These are phyloP conservation scores for Talaromyces pinophilus DNA, from an alignment of 2,329 filamentous ascomycete genomes.

Conservation along the genomic window DNA sequence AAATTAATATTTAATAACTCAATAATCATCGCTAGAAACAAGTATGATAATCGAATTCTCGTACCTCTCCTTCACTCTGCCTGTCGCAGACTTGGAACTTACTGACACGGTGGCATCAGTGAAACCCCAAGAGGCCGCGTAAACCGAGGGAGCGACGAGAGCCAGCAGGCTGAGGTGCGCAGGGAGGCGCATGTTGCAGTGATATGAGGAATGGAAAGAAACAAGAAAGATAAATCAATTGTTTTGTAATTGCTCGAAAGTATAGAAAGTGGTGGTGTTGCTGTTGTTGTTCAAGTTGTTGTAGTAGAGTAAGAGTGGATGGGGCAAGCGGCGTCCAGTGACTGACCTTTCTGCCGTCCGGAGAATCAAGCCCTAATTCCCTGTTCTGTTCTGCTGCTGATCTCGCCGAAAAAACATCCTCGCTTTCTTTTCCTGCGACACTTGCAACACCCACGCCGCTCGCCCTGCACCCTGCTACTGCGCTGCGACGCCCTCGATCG, in stretches of 20 bases:
- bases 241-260: background rate
- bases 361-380: slow-evolving; percentile 44
- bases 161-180: slow-evolving; percentile 42
- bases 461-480: background rate
- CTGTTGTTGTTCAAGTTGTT: background rate
- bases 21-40: background rate
- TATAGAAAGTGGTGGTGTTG: background rate
- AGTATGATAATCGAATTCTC: slow-evolving; percentile 22
- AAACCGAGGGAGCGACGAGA: slow-evolving; percentile 37
- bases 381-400: slow-evolving; percentile 25
- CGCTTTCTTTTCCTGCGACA: slow-evolving; percentile 21
- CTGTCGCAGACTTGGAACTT: slow-evolving; percentile 60
- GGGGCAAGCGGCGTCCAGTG: slow-evolving; percentile 36
- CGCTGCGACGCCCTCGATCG: background rate
- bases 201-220: background rate
- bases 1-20: background rate
- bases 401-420: slow-evolving; percentile 25
- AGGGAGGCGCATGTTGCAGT: slow-evolving; percentile 38
- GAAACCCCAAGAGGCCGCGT: slow-evolving; percentile 61
- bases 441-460: slow-evolving; percentile 11
- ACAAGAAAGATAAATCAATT: background rate
- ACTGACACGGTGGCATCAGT: slow-evolving; percentile 64
- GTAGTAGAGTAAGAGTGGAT: slow-evolving; percentile 14
- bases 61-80: slow-evolving; percentile 61
- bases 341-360: slow-evolving; percentile 28